Evolutionary conservation across 805 yeast species (phyloP).

Genomic region (Yarrowia sp.): DNA sequence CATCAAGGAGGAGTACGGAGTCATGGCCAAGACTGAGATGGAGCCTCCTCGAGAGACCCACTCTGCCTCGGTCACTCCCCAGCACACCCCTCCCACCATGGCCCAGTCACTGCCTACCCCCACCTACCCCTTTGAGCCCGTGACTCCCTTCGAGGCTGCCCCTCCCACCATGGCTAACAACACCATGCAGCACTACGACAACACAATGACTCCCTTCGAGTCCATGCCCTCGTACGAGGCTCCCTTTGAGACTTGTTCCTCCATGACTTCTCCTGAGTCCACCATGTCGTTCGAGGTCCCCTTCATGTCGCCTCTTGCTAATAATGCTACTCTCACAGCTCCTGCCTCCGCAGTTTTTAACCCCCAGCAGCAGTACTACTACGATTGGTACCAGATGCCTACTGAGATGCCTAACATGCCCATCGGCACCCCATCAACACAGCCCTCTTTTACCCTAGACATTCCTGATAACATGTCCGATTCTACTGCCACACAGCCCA

Average conservation of each 20-base stretch:
- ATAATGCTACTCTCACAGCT: constrained; percentile 1
- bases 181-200: background rate
- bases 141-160: constrained; percentile 24
- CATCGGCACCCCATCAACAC: constrained; percentile 23
- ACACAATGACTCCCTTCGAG: constrained; percentile 24
- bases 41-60: constrained; percentile 11
- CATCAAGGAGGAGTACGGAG: constrained; percentile 31
- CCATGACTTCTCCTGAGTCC: constrained; percentile 38
- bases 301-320: constrained; percentile 21
- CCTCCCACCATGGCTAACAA: background rate
- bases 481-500: constrained; percentile 19
- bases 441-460: constrained; percentile 21
- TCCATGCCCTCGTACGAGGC: constrained; percentile 19
- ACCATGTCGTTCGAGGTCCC: constrained; percentile 32
- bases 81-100: constrained; percentile 12
- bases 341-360: background rate
- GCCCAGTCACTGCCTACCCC: constrained; percentile 31
- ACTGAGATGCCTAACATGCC: constrained; percentile 13
- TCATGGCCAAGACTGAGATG: background rate
- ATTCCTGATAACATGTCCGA: constrained; percentile 27
- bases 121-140: constrained; percentile 23
- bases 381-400: constrained; percentile 34
- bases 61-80: constrained; percentile 23
- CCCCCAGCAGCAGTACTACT: constrained; percentile 25
- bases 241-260: constrained; percentile 21